Evolutionary conservation across 163 green algal genomes (phyloP), one percentile per base, ranked within the genome.

Genomic region (Botryococcus braunii): DNA sequence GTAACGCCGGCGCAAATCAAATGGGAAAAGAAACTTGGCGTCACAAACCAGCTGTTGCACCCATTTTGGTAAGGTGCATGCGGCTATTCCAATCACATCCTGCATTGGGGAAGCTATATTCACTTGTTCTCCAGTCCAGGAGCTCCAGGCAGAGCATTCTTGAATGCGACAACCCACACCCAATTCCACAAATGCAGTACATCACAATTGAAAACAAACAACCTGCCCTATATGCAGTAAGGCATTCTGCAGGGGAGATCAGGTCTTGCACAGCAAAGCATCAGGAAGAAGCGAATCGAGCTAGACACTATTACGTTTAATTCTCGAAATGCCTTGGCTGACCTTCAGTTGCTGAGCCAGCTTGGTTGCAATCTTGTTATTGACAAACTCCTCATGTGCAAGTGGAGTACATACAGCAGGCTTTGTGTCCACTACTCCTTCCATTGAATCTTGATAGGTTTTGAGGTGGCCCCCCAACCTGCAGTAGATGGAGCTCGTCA

Each of bases 21-120:
- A 95, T 25, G 93, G 91, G 56, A 98, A 95, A 50, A 98, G 79
- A 83, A 95, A 96, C 60, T 77, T 79, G 76, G 71, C 86, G 37
- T 43, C 32, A 13, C 67, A 77, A 7, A 83, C 79, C 40, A 98
- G 80, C 57, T 80, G 56, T 23, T 61, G 57, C 73, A 79, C 90
- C 92, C 92, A 98, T 8, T 62, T 37, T 7, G 92, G 92, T 58
- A 97, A 77, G 39, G 76, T 74, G 13, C 80, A 82, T 8, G 82
- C 86, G 73, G 91, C 97, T 35, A 97, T 89, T 9, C 85, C 79
- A 49, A 98, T 69, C 66, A 92, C 87, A 62, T 97, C 92, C 76
- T 88, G 80, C 39, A 68, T 23, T n/a, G n/a, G n/a, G n/a, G n/a
- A n/a, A 55, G 23, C 46, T 27, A 25, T 27, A 62, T n/a, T 52